Conservation (phyloP, 768 basidiomycete species). For the Boletellus ananas region DNA sequence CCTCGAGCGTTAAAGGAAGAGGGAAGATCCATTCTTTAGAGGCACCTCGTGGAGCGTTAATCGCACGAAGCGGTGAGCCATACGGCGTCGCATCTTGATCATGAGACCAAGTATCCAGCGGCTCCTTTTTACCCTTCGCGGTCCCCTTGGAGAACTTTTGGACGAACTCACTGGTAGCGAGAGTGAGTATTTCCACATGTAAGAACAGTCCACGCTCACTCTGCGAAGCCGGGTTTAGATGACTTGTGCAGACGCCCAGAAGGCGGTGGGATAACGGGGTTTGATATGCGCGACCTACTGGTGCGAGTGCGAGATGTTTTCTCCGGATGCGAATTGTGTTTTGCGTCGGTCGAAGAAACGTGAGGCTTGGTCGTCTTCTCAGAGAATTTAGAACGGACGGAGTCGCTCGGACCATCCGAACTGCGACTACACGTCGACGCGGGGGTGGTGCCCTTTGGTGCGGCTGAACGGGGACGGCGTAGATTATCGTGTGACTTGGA, state of each 20-base stretch:
- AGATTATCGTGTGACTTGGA: slow-evolving; percentile 24
- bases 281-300: slow-evolving; percentile 15
- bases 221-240: slow-evolving; percentile 23
- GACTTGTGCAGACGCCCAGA: slow-evolving; percentile 22
- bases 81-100: slow-evolving; percentile 23
- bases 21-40: slow-evolving; percentile 68
- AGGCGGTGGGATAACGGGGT: slow-evolving; percentile 29
- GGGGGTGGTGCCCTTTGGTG: slow-evolving; percentile 4
- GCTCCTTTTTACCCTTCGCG: slow-evolving; percentile 4
- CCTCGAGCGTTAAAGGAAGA: slow-evolving; percentile 56
- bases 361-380: slow-evolving; percentile 9
- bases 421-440: slow-evolving; percentile 12
- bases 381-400: slow-evolving; percentile 13
- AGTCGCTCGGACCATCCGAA: slow-evolving; percentile 8
- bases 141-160: slow-evolving; percentile 25
- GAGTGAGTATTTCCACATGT: slow-evolving; percentile 5
- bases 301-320: slow-evolving; percentile 11
- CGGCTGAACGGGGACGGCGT: slow-evolving; percentile 14
- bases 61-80: slow-evolving; percentile 38
- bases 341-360: background rate
- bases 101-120: background rate
- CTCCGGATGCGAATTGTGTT: slow-evolving; percentile 7
- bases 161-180: slow-evolving; percentile 25
- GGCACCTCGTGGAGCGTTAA: slow-evolving; percentile 36
- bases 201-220: slow-evolving; percentile 20